These are phyloP conservation scores for Xenoacremonium recifei DNA, from an alignment of 2,329 filamentous ascomycete genomes.

Conservation along the genomic window DNA sequence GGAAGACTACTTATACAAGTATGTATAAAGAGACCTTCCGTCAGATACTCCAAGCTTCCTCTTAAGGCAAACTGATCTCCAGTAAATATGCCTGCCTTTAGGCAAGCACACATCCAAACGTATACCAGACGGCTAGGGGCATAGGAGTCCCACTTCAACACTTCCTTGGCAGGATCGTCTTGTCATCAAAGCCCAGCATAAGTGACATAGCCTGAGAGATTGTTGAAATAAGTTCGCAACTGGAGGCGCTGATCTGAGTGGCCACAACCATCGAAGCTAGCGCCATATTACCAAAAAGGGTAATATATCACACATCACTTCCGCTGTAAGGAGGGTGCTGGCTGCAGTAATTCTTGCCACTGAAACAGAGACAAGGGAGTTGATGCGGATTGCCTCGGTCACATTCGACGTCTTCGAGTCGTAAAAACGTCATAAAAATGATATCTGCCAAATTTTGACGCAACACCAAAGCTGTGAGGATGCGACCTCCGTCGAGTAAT, in stretches of 20 bases:
- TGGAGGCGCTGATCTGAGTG: background rate
- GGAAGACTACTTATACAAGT: no score
- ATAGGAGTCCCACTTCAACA: background rate
- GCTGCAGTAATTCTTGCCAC: background rate
- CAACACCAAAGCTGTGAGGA: no score
- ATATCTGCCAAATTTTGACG: no score
- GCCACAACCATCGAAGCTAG: background rate
- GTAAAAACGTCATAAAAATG: no score
- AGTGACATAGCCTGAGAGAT: no score
- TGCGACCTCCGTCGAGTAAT: no score
- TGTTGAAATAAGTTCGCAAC: background rate
- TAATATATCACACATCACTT: background rate
- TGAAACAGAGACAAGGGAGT: background rate
- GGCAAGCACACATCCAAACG: background rate
- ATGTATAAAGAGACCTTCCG: no score
- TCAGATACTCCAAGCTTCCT: no score
- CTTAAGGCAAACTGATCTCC: no score
- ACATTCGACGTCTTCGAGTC: background rate
- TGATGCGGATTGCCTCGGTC: background rate
- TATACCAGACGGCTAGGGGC: no score
- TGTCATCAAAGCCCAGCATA: no score
- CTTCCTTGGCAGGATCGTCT: background rate
- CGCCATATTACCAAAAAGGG: background rate
- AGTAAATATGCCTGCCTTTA: background rate
- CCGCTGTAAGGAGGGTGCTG: background rate